Base-by-base conservation (phyloP, 371 early-diverging fungal species). In the Mortierella sp. region DNA sequence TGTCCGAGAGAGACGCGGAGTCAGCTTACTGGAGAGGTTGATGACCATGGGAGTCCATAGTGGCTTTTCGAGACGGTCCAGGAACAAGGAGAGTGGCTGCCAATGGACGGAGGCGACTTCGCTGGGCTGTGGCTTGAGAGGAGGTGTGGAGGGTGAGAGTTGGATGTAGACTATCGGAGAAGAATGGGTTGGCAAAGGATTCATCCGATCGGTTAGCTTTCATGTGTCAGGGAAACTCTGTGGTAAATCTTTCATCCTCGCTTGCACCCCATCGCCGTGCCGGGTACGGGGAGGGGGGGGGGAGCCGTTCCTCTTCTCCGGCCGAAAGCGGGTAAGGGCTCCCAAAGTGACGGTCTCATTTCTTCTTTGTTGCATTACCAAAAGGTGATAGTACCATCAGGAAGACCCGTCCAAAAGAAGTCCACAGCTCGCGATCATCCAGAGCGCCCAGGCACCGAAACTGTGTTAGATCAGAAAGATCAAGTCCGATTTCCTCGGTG, bases 101-200 rank as follows among this genome's bases (percentile, higher is more conserved):
- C 91, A 91, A 68, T 88, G 82, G 16, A 85, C 83, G 10, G 86
- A 81, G 16, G 88, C 88, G 27, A 91, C 88, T 64, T 91, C 91
- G 54, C 79, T 77, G 21, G 78, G 78, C 54, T 84, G 83, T 16
- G 86, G 84, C 21, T 71, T 71, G 51, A 87, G 60, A 46, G 81
- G 63, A 21, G 87, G 89, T 1, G 86, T 88, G 17, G 79, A 67
- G 12, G 85, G 87, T 27, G 80, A 71, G 22, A 86, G 68, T 62
- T 89, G 91, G 41, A 91, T 81, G 67, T 82, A 91, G 3, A 90
- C 89, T 87, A 49, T 24, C 29, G 24, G n/a, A 25, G 46, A n/a
- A n/a, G 34, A n/a, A 19, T 10, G 24, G 37, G 63, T 39, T 48
- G n/a, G n/a, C n/a, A n/a, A n/a, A n/a, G n/a, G n/a, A n/a, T n/a